Percentiles rank a stretch among this genome's conserved stretches.
These are phyloP conservation scores for Xanthoconium separans DNA, from an alignment of 1,284 basidiomycete genomes.

Conservation along the genomic window DNA sequence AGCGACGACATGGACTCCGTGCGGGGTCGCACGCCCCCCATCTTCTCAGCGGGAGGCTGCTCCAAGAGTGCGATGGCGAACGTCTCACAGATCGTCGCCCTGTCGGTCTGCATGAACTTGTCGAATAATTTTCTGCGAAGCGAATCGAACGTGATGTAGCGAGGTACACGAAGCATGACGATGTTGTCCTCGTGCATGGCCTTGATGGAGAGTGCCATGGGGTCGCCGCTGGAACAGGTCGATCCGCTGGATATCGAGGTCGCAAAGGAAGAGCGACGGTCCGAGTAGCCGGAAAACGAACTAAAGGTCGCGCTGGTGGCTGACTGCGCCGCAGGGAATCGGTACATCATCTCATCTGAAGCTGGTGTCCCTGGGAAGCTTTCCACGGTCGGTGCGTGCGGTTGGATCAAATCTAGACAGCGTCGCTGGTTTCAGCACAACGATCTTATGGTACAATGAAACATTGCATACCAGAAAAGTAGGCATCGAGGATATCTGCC, in stretches of 20 bases:
- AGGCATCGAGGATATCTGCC: constrained; percentile 49
- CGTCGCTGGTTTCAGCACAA: constrained; percentile 1
- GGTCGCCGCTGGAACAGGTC: constrained; percentile 27
- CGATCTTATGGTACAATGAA: background rate
- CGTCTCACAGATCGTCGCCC: constrained; percentile 46
- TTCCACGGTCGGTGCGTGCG: constrained; percentile 22
- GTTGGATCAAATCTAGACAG: constrained; percentile 39
- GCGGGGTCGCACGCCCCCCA: constrained; percentile 28
- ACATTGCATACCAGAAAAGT: constrained; percentile 43
- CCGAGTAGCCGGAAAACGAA: constrained; percentile 13
- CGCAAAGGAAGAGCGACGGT: constrained; percentile 25
- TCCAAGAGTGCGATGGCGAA: constrained; percentile 55
- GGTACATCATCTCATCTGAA: constrained; percentile 8
- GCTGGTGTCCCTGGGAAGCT: constrained; percentile 24
- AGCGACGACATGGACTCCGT: constrained; percentile 39
- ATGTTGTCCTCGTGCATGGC: constrained; percentile 59
- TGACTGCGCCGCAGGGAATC: constrained; percentile 9
- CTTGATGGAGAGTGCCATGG: constrained; percentile 55
- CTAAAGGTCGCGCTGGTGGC: constrained; percentile 4
- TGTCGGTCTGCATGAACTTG: constrained; percentile 62
- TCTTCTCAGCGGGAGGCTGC: constrained; percentile 12
- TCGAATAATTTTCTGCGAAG: constrained; percentile 56
- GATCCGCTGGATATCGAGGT: constrained; percentile 33
- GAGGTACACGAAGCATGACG: constrained; percentile 56
- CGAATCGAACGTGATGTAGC: constrained; percentile 44